Conservation (phyloP, 441 rosid species). For the Croton laevigatus region DNA sequence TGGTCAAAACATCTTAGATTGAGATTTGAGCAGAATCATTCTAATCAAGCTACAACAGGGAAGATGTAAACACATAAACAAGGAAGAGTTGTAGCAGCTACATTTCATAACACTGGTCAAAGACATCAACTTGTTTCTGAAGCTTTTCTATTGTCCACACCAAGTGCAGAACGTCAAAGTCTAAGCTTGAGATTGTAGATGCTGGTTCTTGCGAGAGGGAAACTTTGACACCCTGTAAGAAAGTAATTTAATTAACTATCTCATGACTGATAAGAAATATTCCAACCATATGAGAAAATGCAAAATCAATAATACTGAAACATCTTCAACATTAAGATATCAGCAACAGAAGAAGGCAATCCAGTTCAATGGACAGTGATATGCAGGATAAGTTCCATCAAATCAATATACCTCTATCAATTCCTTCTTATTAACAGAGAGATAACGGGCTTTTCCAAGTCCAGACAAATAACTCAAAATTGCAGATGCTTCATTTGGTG, state of each 20-base stretch:
- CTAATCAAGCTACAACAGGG: slow-evolving; percentile 1
- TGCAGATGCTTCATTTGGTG: slow-evolving; percentile 53
- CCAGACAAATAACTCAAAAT: slow-evolving; percentile 63
- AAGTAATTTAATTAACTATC: slow-evolving; percentile 10
- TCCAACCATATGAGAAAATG: background rate
- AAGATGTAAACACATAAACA: slow-evolving; percentile 12
- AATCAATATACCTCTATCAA: slow-evolving; percentile 47
- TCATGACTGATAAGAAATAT: background rate
- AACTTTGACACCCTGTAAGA: slow-evolving; percentile 73
- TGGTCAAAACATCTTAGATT: background rate
- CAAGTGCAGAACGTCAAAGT: slow-evolving; percentile 68
- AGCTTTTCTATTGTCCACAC: slow-evolving; percentile 77
- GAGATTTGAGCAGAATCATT: background rate
- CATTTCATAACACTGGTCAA: slow-evolving; percentile 65
- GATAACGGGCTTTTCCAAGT: slow-evolving; percentile 53
- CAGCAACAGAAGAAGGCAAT: background rate
- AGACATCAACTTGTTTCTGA: slow-evolving; percentile 63
- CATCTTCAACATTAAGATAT: background rate
- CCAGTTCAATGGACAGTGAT: background rate
- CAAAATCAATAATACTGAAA: background rate
- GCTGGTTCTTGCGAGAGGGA: slow-evolving; percentile 54
- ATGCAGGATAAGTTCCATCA: background rate
- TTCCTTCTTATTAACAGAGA: slow-evolving; percentile 51
- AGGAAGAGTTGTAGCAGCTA: slow-evolving; percentile 30
- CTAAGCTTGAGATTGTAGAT: slow-evolving; percentile 54